Evolutionary conservation across 2,329 filamentous ascomycete species (phyloP).

Genomic region (Fusarium tjaetaba): DNA sequence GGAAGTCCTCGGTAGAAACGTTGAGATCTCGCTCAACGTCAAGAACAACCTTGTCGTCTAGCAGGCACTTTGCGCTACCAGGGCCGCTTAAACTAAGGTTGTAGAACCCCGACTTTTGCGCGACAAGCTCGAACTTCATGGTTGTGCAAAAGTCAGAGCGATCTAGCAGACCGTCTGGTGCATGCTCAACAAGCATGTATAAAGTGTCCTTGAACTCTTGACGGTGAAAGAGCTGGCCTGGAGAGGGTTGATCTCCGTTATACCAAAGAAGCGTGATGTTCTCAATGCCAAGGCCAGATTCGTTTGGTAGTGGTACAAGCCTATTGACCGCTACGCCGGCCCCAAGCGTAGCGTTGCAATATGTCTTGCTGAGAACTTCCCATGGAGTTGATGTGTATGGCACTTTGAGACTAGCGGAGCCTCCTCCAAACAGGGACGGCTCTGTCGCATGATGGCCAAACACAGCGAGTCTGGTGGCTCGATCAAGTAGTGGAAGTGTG

Average conservation of each 20-base stretch:
- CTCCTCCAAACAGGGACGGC: not conserved
- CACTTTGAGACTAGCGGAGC: not conserved
- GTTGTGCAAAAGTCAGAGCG: not conserved
- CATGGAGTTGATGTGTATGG: not conserved
- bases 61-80: not conserved
- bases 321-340: not conserved
- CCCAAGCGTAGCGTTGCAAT: rapidly evolving
- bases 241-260: not conserved
- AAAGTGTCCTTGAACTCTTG: not conserved
- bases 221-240: not conserved
- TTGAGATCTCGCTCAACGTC: not conserved
- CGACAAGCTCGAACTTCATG: not conserved
- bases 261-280: not conserved
- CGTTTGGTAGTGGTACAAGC: not conserved
- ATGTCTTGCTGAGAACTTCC: not conserved
- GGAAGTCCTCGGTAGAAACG: not conserved
- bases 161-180: not conserved
- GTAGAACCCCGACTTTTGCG: not conserved
- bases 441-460: not conserved
- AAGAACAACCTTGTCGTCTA: not conserved
- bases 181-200: not conserved
- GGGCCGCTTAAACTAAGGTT: not conserved
- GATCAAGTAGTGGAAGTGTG: not conserved
- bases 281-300: not conserved
- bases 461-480: not conserved